Base-by-base conservation (phyloP, 2,329 filamentous ascomycete genomes). In the Alternaria infectoria region DNA sequence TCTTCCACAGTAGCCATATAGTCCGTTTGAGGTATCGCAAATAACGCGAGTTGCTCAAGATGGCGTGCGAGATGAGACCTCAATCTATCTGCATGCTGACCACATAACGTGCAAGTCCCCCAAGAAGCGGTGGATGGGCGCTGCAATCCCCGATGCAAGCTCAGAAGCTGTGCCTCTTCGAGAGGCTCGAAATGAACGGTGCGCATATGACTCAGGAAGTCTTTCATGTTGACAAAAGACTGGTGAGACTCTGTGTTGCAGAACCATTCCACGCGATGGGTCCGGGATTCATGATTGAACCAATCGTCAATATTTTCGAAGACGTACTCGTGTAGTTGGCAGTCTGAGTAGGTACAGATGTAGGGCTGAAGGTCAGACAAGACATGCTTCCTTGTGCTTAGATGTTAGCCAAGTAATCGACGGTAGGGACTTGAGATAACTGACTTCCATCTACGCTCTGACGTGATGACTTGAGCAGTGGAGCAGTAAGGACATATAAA, bases 171-270 rank as follows among this genome's bases (percentile, higher is more conserved):
- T 28, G 10, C 4, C n/a, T 28, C 23, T 2, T 9, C 12, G 8
- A 49, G 10, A 21, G 21, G 2, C 15, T 49, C 21, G 1, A 15
- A 25, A 23, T 49, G 46, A 9, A 11, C 8, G 0, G 2, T 13
- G 9, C 3, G 9, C 46, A 49, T 49, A 7, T 49, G 46, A 6
- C n/a, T 0, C 15, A 49, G 4, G 5, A 49, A 49, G 6, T 17
- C 21, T 3, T n/a, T 4, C 3, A 1, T 28, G 0, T 25, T 8
- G n/a, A 2, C 4, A 12, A 26, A 28, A 5, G 21, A 25, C 8
- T 11, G 5, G 4, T 49, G 46, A 13, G 23, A n/a, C 2, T 28
- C 46, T 11, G 25, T 28, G 25, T 49, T 49, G 5, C 46, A 49
- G 6, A 8, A 49, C 46, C 46, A 49, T n/a, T 49, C 25, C 15